Percentiles rank a stretch among this genome's conserved stretches.
phyloP scores from a whole-genome alignment of 2,329 filamentous ascomycete genomes.

The Orbilia ellipsospora region DNA sequence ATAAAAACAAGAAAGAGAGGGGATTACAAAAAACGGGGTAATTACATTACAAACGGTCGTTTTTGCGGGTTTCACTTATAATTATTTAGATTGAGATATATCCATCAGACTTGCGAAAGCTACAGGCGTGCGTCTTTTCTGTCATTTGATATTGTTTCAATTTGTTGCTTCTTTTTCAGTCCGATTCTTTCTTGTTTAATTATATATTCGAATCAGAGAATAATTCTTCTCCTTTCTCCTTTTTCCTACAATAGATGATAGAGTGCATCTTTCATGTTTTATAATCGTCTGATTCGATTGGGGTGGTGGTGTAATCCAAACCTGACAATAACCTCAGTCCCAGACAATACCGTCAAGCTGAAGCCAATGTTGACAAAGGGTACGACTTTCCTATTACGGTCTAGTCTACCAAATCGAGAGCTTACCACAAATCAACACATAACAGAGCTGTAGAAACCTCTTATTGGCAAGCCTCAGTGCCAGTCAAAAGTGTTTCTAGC shows the following conservation, averaged over 20 bases:
- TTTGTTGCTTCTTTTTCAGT: neutral
- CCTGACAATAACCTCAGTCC: no score
- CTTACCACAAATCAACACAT: neutral
- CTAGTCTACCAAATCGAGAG: no score
- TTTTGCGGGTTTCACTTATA: no score
- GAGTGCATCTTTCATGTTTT: no score
- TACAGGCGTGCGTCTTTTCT: constrained; percentile 30
- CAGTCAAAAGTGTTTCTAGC: no score
- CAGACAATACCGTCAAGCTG: no score
- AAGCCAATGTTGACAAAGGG: no score
- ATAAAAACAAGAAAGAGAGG: neutral
- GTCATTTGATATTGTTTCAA: constrained; percentile 10
- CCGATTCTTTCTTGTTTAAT: neutral
- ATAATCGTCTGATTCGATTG: no score
- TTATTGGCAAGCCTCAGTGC: no score
- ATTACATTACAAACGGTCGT: constrained; percentile 3
- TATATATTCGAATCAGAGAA: neutral
- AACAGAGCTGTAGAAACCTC: no score
- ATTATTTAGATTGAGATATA: constrained; percentile 43
- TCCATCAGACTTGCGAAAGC: constrained; percentile 54
- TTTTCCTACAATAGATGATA: neutral
- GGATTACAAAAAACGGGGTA: constrained; percentile 7
- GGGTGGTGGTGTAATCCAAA: no score
- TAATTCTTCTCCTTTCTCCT: neutral
- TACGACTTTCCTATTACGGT: no score